Conservation (phyloP, 441 rosid species). For the Isatis lusitanica region DNA sequence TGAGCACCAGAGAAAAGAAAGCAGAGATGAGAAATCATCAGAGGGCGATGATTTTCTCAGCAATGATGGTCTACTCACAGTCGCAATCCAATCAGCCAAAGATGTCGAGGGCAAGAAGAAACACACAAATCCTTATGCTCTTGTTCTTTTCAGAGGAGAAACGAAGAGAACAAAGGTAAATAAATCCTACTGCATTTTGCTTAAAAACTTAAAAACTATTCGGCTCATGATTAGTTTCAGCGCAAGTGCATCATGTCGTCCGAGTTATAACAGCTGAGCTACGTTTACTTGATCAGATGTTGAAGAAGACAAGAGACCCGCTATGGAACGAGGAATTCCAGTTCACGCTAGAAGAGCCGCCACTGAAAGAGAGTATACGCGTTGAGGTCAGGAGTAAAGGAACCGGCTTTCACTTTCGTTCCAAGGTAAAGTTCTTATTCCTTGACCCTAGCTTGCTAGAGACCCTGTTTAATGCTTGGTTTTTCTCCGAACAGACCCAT, state of each 20-base stretch:
- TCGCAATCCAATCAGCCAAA: constrained; percentile 73
- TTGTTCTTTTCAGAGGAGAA: constrained; percentile 75
- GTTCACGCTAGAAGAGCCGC: constrained; percentile 82
- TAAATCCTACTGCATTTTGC: constrained; percentile 13
- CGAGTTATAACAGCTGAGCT: background rate
- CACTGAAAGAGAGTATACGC: constrained; percentile 70
- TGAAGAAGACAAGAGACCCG: constrained; percentile 73
- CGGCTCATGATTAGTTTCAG: constrained; percentile 15
- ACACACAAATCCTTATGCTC: constrained; percentile 78
- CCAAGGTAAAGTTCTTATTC: constrained; percentile 51
- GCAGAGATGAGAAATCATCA: constrained; percentile 39
- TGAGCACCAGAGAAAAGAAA: constrained; percentile 40
- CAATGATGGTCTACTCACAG: constrained; percentile 80
- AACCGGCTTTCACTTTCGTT: constrained; percentile 59
- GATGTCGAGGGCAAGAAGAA: constrained; percentile 71
- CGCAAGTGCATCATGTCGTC: background rate
- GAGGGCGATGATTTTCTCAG: constrained; percentile 45
- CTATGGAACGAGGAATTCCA: constrained; percentile 88
- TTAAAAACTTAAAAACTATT: background rate
- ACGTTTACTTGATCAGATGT: constrained; percentile 45
- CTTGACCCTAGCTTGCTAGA: background rate
- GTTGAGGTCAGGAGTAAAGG: constrained; percentile 79
- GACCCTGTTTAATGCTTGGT: background rate
- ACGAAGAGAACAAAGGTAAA: constrained; percentile 78
- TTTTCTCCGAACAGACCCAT: background rate